Evolutionary conservation across 2,329 filamentous ascomycete genomes (phyloP), one percentile per base, ranked within the genome.

Genomic region (Aspergillus transmontanensis): DNA sequence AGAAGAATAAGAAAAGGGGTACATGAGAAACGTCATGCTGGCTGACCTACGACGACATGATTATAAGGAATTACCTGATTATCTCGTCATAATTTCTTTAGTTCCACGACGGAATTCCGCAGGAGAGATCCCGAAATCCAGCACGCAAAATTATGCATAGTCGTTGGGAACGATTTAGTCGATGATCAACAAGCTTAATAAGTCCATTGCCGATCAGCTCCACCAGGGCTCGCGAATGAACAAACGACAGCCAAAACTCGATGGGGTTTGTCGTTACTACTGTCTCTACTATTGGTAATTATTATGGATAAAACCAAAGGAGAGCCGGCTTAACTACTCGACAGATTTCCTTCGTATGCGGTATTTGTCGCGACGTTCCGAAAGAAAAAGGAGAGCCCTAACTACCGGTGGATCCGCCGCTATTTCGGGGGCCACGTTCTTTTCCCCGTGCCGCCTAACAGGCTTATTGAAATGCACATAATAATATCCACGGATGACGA

Each of bases 161-260:
- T 39, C 32, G 51, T 39, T 55, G 32, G 21, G n/a, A 11, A 28
- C 45, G 28, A 34, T 51, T n/a, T 10, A 11, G 48, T 51, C 3
- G 51, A 55, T 55, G 32, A 55, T 54, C 51, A n/a, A 54, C 51
- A 36, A 54, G 51, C 51, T 54, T 54, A 54, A 34, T 54, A 36
- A 54, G 4, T n/a, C 3, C 16, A 30, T 10, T 50, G 46, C 46
- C 26, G 46, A 50, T 54, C 32, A 30, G 7, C 32, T 54, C 28
- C 28, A 36, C 23, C 21, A 21, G 51, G 19, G 10, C 4, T 30
- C 30, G 32, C 51, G 51, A 36, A 36, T 34, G 32, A 55, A 39
- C 30, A 10, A 34, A 34, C 21, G 32, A 16, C 26, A 39, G 32
- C 51, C 51, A 26, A 55, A 16, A 55, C 51, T 23, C 11, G 23